These are phyloP conservation scores for Colletotrichum euphorbiae DNA, from an alignment of 2,329 filamentous ascomycete species.

Conservation along the genomic window DNA sequence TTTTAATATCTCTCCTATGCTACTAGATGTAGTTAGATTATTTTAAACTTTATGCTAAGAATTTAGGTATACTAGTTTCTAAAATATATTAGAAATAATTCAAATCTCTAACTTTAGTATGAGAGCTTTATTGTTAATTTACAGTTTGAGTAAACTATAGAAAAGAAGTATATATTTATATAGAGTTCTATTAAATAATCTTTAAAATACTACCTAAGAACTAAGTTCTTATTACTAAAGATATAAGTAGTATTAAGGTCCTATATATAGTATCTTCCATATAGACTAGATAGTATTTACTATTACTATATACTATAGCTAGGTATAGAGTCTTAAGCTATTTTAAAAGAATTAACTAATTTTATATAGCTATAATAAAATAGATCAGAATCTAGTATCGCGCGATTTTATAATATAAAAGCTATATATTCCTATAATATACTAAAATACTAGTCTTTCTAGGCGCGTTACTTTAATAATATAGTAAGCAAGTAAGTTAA, in stretches of 20 bases:
- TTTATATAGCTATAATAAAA: too few relatives aligned
- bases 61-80: neutral
- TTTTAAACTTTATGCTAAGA: neutral
- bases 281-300: neutral
- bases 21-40: neutral
- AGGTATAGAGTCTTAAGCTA: too few relatives aligned
- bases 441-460: too few relatives aligned
- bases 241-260: constrained; percentile 1
- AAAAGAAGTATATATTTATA: neutral
- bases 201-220: neutral
- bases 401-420: too few relatives aligned
- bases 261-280: neutral
- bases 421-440: too few relatives aligned
- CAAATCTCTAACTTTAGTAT: neutral
- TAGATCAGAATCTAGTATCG: too few relatives aligned
- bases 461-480: too few relatives aligned
- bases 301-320: too few relatives aligned
- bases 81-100: neutral
- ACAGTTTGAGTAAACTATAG: neutral
- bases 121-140: neutral
- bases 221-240: neutral
- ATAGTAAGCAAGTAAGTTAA: too few relatives aligned
- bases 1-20: neutral
- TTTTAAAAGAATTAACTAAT: too few relatives aligned
- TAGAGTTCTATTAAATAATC: neutral